Conservation (phyloP, 2,329 filamentous ascomycete species). For the Apiospora sp. region DNA sequence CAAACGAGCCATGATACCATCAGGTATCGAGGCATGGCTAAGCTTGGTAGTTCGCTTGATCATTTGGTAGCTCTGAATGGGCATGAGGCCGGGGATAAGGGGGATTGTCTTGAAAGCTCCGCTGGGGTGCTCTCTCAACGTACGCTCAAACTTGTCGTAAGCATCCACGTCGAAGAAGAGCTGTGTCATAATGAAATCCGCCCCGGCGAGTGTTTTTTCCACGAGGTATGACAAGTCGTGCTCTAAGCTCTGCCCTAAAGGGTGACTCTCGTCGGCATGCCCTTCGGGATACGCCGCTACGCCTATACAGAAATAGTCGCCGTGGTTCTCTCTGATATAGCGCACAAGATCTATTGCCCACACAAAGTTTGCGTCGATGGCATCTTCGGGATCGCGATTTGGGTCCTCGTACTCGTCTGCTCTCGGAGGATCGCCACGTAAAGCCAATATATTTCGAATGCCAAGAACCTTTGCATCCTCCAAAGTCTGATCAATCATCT, state of each 20-base stretch:
- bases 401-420: slow-evolving; percentile 85
- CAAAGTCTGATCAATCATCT: slow-evolving; percentile 85
- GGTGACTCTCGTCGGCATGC: slow-evolving; percentile 89
- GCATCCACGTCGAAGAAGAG: slow-evolving; percentile 91
- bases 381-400: slow-evolving; percentile 62
- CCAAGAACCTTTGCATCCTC: slow-evolving; percentile 91
- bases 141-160: slow-evolving; percentile 81
- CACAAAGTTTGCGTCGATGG: slow-evolving; percentile 79
- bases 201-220: slow-evolving; percentile 89
- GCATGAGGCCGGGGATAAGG: slow-evolving; percentile 96
- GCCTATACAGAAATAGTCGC: slow-evolving; percentile 95
- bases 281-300: slow-evolving; percentile 96
- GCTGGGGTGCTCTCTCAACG: slow-evolving; percentile 80
- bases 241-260: slow-evolving; percentile 72
- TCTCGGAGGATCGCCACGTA: slow-evolving; percentile 90
- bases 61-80: slow-evolving; percentile 97
- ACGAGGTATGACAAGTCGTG: slow-evolving; percentile 88
- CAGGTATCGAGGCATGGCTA: slow-evolving; percentile 85
- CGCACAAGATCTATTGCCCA: slow-evolving; percentile 89
- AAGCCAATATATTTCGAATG: slow-evolving; percentile 90
- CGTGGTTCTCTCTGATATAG: slow-evolving; percentile 86
- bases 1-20: slow-evolving; percentile 72
- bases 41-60: slow-evolving; percentile 93
- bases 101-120: slow-evolving; percentile 85
- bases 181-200: slow-evolving; percentile 98